A percentile compares a stretch with the other conserved stretches of the same genome.
phyloP scores from a whole-genome alignment of 169 alveolate species.

The Babesia gibsoni region DNA sequence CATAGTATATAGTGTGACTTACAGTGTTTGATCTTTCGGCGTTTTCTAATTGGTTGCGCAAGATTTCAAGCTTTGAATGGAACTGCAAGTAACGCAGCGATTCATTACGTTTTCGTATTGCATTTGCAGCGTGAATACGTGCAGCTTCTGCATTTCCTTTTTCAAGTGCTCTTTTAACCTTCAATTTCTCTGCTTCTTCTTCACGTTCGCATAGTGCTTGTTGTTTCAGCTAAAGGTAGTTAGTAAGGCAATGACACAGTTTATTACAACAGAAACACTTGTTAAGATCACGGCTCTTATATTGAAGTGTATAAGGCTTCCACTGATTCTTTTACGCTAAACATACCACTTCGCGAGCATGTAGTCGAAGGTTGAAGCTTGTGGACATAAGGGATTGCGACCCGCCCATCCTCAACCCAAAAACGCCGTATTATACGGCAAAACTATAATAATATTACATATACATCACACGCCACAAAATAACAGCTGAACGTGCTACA shows the following conservation, averaged over 20 bases:
- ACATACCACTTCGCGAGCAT: slow-evolving; percentile 58
- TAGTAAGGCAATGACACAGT: neutral
- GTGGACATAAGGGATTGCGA: slow-evolving; percentile 51
- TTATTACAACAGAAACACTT: neutral
- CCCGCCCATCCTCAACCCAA: slow-evolving; percentile 36
- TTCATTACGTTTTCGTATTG: slow-evolving; percentile 52
- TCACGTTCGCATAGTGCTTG: slow-evolving; percentile 49
- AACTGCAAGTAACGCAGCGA: slow-evolving; percentile 49
- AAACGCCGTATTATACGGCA: neutral
- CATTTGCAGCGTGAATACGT: slow-evolving; percentile 57
- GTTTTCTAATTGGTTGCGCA: slow-evolving; percentile 34
- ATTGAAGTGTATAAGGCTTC: too few species aligned
- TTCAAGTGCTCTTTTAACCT: slow-evolving; percentile 52
- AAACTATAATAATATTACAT: neutral
- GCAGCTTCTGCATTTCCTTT: slow-evolving; percentile 56
- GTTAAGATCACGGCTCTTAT: too few species aligned
- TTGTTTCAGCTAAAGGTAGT: slow-evolving; percentile 31
- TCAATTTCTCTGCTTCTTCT: slow-evolving; percentile 47
- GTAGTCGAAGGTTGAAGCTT: slow-evolving; percentile 55
- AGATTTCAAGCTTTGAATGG: slow-evolving; percentile 47
- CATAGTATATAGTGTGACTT: neutral
- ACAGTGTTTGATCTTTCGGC: slow-evolving; percentile 47
- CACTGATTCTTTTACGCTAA: too few species aligned
- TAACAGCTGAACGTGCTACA: too few species aligned
- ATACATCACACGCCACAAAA: neutral